Base-by-base conservation (phyloP, 2,329 filamentous ascomycete genomes). In the Colletotrichum cordylinicola region DNA sequence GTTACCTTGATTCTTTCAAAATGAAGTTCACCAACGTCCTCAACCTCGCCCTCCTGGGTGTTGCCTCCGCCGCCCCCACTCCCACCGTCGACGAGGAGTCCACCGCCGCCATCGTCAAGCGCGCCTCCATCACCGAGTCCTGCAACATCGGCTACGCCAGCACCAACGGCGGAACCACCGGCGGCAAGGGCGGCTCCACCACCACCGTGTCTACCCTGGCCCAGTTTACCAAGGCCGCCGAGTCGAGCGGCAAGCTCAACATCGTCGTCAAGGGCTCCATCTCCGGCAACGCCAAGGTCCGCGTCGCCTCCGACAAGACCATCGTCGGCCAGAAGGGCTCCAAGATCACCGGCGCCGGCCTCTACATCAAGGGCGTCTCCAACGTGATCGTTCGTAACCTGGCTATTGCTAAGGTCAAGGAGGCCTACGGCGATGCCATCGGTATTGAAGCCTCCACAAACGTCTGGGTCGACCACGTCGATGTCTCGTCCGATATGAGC, bases 391-490 rank as follows among this genome's bases (percentile, higher is more conserved):
- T 93, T 77, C 88, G 91, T 37, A 93, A 93, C 86, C 81, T 93
- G 76, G 88, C 87, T 71, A 91, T 93, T 78, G 83, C 88, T 74
- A 89, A 91, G 80, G 90, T 92, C 31, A 82, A 87, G 18, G 91
- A 91, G 9, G 82, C 84, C 29, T 87, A 90, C 77, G 91, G 91
- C 31, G 92, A 93, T 79, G 90, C 89, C 70, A 89, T 93, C 77
- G 89, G 88, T 76, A 89, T 93, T 72, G 88, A 93, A 81, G 82
- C 80, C 8, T 88, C 88, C 64, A 90, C 82, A 69, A 92, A 93
- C 78, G 86, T 92, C 80, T 94, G 92, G 92, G 85, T 94, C 67
- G 93, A 94, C 84, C 92, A 94, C 85, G 87, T 88, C 81, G 92
- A 94, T 77, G 86, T 94, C n/a, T 91, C 89, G 6, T 91, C 90